Evolutionary conservation across 495 filamentous ascomycete species (phyloP).

Genomic region (Podospora australis): DNA sequence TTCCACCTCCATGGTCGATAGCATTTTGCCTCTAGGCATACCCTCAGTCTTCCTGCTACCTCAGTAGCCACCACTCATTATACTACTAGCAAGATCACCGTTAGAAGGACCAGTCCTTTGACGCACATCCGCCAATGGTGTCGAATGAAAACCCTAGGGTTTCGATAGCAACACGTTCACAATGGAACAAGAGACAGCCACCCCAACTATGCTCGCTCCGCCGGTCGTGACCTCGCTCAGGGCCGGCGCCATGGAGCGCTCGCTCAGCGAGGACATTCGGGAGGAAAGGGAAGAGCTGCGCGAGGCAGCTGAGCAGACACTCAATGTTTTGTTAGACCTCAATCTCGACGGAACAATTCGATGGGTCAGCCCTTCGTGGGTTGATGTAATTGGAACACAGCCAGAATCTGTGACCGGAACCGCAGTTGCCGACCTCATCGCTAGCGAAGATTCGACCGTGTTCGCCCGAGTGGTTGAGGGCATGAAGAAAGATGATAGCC

Average conservation of each 20-base stretch:
- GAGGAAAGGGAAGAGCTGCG: constrained; percentile 85
- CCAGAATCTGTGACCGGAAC: constrained; percentile 68
- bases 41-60: no score
- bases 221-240: constrained; percentile 44
- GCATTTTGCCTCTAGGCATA: no score
- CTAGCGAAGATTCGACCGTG: constrained; percentile 64
- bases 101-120: no score
- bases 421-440: constrained; percentile 70
- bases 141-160: constrained; percentile 2
- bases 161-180: constrained; percentile 17
- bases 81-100: no score
- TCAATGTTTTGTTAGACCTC: constrained; percentile 92
- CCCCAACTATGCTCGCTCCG: constrained; percentile 35
- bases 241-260: constrained; percentile 46
- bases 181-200: constrained; percentile 39
- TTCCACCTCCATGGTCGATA: no score
- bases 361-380: constrained; percentile 98
- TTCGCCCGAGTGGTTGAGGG: constrained; percentile 78
- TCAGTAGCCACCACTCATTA: no score
- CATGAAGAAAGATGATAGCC: constrained; percentile 87
- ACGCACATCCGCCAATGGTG: constrained; percentile 17
- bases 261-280: constrained; percentile 49
- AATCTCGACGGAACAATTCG: constrained; percentile 79
- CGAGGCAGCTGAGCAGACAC: constrained; percentile 89
- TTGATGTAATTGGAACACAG: constrained; percentile 77